Evolutionary conservation across 257 asterid species (phyloP).

Genomic region (Salvia hispanica): DNA sequence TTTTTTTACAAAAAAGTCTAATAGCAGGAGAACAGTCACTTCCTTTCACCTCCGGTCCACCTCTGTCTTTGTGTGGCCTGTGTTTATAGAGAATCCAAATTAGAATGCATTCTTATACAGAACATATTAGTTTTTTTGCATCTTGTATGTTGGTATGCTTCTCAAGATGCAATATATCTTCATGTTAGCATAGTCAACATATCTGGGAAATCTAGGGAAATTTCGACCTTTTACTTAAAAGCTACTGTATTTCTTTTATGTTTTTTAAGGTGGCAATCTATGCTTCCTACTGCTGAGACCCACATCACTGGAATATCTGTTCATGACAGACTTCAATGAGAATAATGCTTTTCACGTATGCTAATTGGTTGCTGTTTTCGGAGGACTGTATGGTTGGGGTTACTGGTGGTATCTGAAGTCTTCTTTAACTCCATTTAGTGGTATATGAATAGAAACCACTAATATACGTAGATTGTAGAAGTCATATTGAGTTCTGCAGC

Average conservation of each 20-base stretch:
- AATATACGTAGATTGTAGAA: slow-evolving; percentile 8
- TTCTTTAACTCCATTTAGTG: background rate
- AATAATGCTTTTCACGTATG: no score
- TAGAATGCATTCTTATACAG: background rate
- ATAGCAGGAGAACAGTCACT: background rate
- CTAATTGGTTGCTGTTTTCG: no score
- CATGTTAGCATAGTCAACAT: no score
- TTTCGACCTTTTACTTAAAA: no score
- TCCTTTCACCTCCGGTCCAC: background rate
- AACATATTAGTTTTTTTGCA: slow-evolving; percentile 1
- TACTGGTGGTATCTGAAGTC: background rate
- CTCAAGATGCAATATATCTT: background rate
- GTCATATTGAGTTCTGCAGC: background rate
- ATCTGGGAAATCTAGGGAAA: no score
- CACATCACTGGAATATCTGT: no score
- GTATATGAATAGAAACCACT: slow-evolving; percentile 5
- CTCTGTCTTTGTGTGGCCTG: background rate
- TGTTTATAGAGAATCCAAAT: background rate
- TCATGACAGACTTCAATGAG: no score
- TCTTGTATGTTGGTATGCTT: background rate
- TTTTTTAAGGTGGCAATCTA: no score
- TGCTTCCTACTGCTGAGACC: no score
- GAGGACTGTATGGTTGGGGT: no score
- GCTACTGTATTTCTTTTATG: no score
- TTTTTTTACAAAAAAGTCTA: background rate